Base-by-base conservation (phyloP, 371 early-diverging fungal genomes). In the Syncephalastrum racemosum region DNA sequence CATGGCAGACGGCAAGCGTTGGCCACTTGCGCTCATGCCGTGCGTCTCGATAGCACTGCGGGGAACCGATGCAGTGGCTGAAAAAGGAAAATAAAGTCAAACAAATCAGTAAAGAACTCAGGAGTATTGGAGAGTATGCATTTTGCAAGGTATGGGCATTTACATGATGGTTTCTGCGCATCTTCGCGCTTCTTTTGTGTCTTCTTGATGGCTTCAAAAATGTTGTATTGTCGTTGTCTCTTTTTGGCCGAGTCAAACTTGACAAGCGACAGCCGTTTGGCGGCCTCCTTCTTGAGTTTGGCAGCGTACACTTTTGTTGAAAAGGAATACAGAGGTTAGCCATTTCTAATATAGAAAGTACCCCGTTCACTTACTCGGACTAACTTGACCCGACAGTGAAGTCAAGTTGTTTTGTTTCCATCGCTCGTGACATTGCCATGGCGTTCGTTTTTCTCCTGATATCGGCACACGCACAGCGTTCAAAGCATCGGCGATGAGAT, bases 341-440 rank as follows among this genome's bases (percentile, higher is more conserved):
- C 15, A 31, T 12, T 41, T 4, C 24, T 24, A 4, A 2, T 49
- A 16, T 31, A 31, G 24, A 31, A 25, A 23, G 36, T 25, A 50
- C 25, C 25, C 14, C 6, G 36, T 18, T 10, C 10, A 36, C 46
- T 53, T 66, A 73, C 75, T 71, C 46, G 77, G 61, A 48, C 75
- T 82, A 47, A 81, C 75, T 53, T 79, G 83, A 5, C 78, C 78
- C 8, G 75, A 68, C 0, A 74, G 39, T 0, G 78, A 75, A 0
- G 75, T 74, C 1, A 77, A 50, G 31, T 72, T 66, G 27, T 79
- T 65, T 50, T 70, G 75, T 52, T 67, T 64, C 76, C 76, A 85
- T 8, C 80, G 77, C 40, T 75, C 68, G 58, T 75, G 84, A 60
- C 82, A 89, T 36, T 90, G 89, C 80, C 86, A 90, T 12, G 86